Base-by-base conservation (phyloP, 2,329 filamentous ascomycete species). In the Zasmidium citrigriseum region DNA sequence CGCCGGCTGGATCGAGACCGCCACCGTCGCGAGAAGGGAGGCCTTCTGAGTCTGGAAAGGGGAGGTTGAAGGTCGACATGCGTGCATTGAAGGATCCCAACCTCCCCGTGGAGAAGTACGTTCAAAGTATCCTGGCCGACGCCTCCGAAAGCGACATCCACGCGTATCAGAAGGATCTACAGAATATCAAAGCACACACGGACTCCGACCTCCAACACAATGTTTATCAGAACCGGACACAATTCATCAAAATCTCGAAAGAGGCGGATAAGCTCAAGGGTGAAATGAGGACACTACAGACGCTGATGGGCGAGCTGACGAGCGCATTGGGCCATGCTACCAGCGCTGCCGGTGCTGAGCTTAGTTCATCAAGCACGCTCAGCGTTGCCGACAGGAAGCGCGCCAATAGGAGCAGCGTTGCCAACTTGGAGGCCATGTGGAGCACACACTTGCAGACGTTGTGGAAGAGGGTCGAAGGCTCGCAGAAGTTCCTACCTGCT, bases 241-340 rank as follows among this genome's bases (percentile, higher is more conserved):
- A 98, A 70, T 99, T 99, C 72, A 98, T 99, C 81, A 96, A 96
- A 76, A 98, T 99, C 75, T 97, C 93, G 73, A 97, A 98, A 76
- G 95, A 99, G 78, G 95, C 96, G 1, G 95, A 99, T 76, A 97
- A 96, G 78, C 85, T 99, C 58, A 98, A 98, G 77, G 86, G 86
- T 55, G 95, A 99, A 75, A 98, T 99, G 95, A 86, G 91, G 53
- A 90, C 90, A 5, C 83, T 99, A 27, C 86, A 90, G 46, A 91
- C 91, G 64, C 82, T 98, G 53, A 97, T 99, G 89, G 88, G 91
- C 2, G 95, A 99, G 65, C 83, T 99, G 57, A 98, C 79, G 3
- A 71, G 69, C 2, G 78, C 78, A 1, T 63, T 82, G 47, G 75
- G 76, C 16, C 79, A 81, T 67, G 78, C 78, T 2, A 76, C 78